phyloP scores from a whole-genome alignment of 257 asterid species.

The Ocimum tenuiflorum region DNA sequence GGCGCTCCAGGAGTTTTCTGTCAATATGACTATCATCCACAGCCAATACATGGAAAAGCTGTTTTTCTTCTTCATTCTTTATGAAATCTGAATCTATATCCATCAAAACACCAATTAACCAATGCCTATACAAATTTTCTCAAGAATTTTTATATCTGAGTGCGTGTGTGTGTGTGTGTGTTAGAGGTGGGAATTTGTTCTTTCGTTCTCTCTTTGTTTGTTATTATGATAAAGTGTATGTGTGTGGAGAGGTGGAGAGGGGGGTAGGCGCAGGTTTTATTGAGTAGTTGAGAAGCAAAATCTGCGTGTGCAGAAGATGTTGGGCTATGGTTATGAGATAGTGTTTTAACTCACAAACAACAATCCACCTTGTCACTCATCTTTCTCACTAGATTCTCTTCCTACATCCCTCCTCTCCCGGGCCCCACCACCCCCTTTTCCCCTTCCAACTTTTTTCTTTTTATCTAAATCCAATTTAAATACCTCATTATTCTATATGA shows the following conservation, averaged over 20 bases:
- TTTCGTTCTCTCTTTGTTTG: not conserved
- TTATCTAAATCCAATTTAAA: not conserved
- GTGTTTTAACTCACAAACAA: constrained; percentile 14
- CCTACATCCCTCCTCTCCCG: constrained; percentile 28
- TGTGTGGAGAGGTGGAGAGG: not conserved
- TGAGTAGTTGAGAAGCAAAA: constrained; percentile 57
- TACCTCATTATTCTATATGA: too few species aligned
- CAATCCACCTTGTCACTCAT: constrained; percentile 21
- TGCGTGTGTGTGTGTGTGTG: not conserved
- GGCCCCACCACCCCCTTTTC: not conserved
- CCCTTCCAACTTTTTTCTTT: not conserved
- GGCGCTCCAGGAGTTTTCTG: constrained; percentile 49
- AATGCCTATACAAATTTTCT: too few species aligned
- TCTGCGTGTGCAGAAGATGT: constrained; percentile 34
- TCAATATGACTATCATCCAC: constrained; percentile 51
- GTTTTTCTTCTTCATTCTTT: constrained; percentile 16
- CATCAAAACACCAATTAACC: constrained; percentile 15
- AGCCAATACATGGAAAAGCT: constrained; percentile 48
- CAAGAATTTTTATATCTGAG: too few species aligned
- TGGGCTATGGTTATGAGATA: constrained; percentile 13
- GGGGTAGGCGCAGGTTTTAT: constrained; percentile 13
- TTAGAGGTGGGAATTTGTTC: not conserved
- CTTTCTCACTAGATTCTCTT: constrained; percentile 49
- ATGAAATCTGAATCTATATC: constrained; percentile 17
- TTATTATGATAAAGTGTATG: not conserved